phyloP scores from a whole-genome alignment of 768 basidiomycete genomes.

The Xerocomus brunneocitrinus region DNA sequence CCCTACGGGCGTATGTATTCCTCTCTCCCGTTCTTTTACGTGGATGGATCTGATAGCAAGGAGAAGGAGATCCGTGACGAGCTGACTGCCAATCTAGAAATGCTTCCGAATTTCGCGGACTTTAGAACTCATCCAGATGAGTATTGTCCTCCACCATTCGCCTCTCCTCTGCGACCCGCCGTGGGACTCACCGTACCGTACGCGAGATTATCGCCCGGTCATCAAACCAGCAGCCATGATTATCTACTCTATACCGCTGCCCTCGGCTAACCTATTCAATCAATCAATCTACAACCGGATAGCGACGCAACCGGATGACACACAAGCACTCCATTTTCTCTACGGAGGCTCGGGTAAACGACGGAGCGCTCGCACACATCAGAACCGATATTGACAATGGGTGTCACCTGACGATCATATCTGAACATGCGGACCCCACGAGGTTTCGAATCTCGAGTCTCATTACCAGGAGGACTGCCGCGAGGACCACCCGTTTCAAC shows the following conservation, averaged over 20 bases:
- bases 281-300: conserved; percentile 4
- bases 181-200: conserved; percentile 4
- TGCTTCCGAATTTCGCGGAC: conserved; percentile 28
- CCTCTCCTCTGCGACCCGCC: conserved; percentile 8
- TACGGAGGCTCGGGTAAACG: neutral
- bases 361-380: neutral
- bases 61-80: conserved; percentile 5
- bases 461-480: conserved; percentile 8
- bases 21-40: conserved; percentile 15
- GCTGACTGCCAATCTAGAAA: conserved; percentile 5
- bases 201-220: conserved; percentile 11
- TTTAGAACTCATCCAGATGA: conserved; percentile 10
- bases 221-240: conserved; percentile 7
- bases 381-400: conserved; percentile 1
- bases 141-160: too few relatives aligned
- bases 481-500: conserved; percentile 2
- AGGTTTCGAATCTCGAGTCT: conserved; percentile 17
- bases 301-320: neutral
- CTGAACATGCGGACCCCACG: conserved; percentile 23
- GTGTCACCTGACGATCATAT: conserved; percentile 20
- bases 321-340: neutral
- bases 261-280: conserved; percentile 11
- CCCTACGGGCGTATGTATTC: conserved; percentile 5
- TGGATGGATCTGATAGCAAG: conserved; percentile 4
- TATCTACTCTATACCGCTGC: neutral